Evolutionary conservation across 352 stramenopile species (phyloP).

Genomic region (Phytopythium vexans): DNA sequence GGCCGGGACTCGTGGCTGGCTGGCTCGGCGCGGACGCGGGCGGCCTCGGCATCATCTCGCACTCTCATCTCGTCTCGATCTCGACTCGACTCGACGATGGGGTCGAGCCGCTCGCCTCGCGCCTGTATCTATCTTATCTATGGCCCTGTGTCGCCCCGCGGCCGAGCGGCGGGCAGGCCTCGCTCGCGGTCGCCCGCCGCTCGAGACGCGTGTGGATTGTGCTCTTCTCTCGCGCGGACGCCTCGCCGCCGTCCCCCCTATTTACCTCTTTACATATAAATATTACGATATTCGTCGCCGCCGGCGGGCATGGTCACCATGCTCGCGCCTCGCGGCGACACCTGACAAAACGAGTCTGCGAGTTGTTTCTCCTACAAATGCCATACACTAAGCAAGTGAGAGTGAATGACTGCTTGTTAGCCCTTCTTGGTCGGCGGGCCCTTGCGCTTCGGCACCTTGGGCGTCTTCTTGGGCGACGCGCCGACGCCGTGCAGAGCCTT

Average conservation of each 20-base stretch:
- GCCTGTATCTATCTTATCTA: constrained; percentile 11
- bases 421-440: constrained; percentile 46
- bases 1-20: background rate
- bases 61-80: too few species aligned
- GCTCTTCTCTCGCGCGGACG: constrained; percentile 10
- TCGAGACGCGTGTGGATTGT: background rate
- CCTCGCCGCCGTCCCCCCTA: constrained; percentile 34
- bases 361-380: too few species aligned
- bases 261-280: constrained; percentile 80
- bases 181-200: background rate
- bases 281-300: constrained; percentile 32
- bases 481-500: constrained; percentile 59
- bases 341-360: too few species aligned
- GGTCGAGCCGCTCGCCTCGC: background rate
- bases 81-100: too few species aligned
- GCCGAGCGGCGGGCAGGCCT: background rate
- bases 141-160: constrained; percentile 1
- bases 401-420: background rate
- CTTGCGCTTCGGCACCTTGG: constrained; percentile 70
- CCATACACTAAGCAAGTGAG: too few species aligned
- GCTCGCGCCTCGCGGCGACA: too few species aligned
- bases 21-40: too few species aligned
- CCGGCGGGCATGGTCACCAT: too few species aligned
- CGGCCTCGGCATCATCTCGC: too few species aligned
- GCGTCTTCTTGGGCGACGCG: constrained; percentile 45